phyloP scores from a whole-genome alignment of 179 eudicot species.

The Spergularia azorica region DNA sequence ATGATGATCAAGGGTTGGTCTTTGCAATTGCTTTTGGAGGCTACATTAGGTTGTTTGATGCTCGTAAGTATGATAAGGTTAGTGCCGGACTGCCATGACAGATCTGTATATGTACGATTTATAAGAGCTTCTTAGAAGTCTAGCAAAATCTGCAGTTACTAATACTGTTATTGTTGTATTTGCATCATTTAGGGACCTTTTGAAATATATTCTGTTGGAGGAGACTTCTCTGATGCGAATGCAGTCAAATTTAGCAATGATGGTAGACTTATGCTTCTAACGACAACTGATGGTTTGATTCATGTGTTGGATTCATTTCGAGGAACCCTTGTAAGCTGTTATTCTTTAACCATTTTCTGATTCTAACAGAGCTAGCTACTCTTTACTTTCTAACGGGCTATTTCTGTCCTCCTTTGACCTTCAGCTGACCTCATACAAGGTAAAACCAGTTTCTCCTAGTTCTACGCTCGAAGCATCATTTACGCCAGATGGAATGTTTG shows the following conservation, averaged over 20 bases:
- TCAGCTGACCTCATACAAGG: constrained; percentile 66
- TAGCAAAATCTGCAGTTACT: not conserved
- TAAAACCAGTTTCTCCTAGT: constrained; percentile 71
- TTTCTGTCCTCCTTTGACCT: constrained; percentile 6
- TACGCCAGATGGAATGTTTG: constrained; percentile 87
- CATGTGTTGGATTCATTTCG: constrained; percentile 94
- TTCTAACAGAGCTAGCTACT: not conserved
- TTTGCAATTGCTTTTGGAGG: constrained; percentile 97
- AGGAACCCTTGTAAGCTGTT: constrained; percentile 76
- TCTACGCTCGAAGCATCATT: constrained; percentile 88
- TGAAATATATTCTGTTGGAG: constrained; percentile 70
- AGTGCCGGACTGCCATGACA: constrained; percentile 18
- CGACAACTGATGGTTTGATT: constrained; percentile 75
- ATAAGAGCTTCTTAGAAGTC: not conserved
- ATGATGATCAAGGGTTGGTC: constrained; percentile 96
- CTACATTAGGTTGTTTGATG: constrained; percentile 85
- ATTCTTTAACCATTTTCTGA: constrained; percentile 1
- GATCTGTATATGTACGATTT: not conserved
- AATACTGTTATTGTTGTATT: not conserved
- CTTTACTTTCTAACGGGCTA: not conserved
- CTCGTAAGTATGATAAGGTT: constrained; percentile 92
- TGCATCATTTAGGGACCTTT: constrained; percentile 75
- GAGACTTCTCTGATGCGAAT: not conserved
- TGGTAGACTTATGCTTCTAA: constrained; percentile 88
- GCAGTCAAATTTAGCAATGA: constrained; percentile 87